Evolutionary conservation across 1,139 yeast genomes (phyloP).

Genomic region (Zygosaccharomyces sapae): DNA sequence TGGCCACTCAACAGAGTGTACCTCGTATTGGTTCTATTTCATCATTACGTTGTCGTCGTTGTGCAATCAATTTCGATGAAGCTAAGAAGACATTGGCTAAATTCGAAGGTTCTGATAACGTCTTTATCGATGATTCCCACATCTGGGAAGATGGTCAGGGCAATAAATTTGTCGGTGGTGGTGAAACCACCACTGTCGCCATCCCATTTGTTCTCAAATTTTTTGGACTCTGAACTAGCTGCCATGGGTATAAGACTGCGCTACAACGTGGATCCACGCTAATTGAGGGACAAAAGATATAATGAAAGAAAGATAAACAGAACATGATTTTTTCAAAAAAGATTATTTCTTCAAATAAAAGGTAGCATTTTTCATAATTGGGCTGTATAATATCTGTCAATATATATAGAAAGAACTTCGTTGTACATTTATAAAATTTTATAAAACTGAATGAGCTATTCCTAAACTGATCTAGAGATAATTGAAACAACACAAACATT

Average conservation of each 20-base stretch:
- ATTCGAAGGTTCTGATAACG: constrained; percentile 36
- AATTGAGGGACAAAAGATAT: not conserved
- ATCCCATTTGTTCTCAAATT: constrained; percentile 94
- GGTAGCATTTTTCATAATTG: constrained; percentile 4
- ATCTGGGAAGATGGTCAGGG: constrained; percentile 99
- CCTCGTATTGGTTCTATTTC: constrained; percentile 85
- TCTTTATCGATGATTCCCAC: constrained; percentile 64
- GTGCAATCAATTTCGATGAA: constrained; percentile 64
- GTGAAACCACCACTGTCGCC: constrained; percentile 86
- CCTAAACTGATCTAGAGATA: not conserved
- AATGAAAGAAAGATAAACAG: not conserved
- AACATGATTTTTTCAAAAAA: not conserved
- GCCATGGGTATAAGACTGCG: constrained; percentile 97
- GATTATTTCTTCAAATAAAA: not conserved
- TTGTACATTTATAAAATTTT: not conserved
- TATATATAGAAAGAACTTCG: not conserved
- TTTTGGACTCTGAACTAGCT: constrained; percentile 88
- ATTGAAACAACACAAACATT: too few relatives aligned
- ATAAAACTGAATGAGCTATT: not conserved
- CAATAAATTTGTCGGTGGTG: constrained; percentile 85
- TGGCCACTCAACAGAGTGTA: constrained; percentile 84
- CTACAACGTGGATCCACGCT: constrained; percentile 65
- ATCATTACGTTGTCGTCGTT: constrained; percentile 81
- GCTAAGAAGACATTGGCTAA: constrained; percentile 40
- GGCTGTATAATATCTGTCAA: constrained; percentile 6